A percentile compares a stretch with the other conserved stretches of the same genome.
Evolutionary conservation across 805 yeast genomes (phyloP).

Genomic region (Pichia sporocuriosa): DNA sequence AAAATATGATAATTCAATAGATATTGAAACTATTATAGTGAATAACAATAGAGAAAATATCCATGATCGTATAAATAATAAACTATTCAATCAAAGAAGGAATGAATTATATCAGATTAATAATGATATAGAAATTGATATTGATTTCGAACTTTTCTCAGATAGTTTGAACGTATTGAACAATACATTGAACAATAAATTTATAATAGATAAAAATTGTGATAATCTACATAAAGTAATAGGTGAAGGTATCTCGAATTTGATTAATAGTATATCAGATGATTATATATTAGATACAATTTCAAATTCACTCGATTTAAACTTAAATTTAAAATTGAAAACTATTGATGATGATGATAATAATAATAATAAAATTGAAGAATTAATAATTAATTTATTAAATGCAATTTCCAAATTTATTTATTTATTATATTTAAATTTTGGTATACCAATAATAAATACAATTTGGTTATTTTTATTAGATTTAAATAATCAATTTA

Average conservation of each 20-base stretch:
- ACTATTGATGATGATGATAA: too few relatives aligned
- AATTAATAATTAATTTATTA: neutral
- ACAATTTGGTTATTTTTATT: neutral
- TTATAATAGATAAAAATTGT: slow-evolving; percentile 3
- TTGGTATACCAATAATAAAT: neutral
- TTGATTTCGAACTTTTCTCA: neutral
- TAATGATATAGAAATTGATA: too few relatives aligned
- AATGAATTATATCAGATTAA: neutral
- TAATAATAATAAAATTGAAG: too few relatives aligned
- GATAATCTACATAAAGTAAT: slow-evolving; percentile 10
- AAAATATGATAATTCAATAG: neutral
- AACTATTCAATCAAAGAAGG: slow-evolving; percentile 7
- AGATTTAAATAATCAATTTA: neutral
- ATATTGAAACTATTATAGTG: slow-evolving; percentile 5
- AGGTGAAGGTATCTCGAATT: slow-evolving; percentile 13
- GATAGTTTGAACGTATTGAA: slow-evolving; percentile 16
- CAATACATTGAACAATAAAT: slow-evolving; percentile 15
- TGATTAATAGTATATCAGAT: slow-evolving; percentile 15
- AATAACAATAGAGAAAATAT: neutral
- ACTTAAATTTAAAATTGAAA: slow-evolving; percentile 15
- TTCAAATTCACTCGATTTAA: slow-evolving; percentile 12
- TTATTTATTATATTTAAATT: neutral
- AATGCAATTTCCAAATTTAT: neutral
- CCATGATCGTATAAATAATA: slow-evolving; percentile 2
- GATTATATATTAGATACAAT: slow-evolving; percentile 3